Conservation (phyloP, 257 asterid genomes). For the Solanum pinnatisectum region DNA sequence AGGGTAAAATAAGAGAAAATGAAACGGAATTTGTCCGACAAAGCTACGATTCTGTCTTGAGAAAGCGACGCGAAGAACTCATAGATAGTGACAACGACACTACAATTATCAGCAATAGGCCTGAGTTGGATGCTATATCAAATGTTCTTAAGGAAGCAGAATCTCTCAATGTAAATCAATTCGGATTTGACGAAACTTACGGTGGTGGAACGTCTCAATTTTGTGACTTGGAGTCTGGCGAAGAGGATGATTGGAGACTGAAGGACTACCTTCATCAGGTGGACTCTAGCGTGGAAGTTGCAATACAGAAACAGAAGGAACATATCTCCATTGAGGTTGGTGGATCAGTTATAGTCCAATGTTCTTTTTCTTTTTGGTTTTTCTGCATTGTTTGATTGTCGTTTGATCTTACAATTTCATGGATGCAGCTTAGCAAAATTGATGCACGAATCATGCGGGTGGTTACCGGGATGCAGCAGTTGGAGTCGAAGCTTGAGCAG, state of each 20-base stretch:
- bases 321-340: conserved; percentile 80
- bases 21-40: conserved; percentile 32
- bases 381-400: neutral
- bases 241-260: conserved; percentile 74
- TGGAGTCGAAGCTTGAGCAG: conserved; percentile 63
- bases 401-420: conserved; percentile 18
- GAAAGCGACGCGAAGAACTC: conserved; percentile 66
- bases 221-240: conserved; percentile 79
- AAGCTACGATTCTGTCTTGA: conserved; percentile 68
- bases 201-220: conserved; percentile 54
- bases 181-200: conserved; percentile 75
- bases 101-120: conserved; percentile 42
- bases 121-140: conserved; percentile 81
- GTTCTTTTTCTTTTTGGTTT: neutral
- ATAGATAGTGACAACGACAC: conserved; percentile 38
- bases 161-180: conserved; percentile 60
- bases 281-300: conserved; percentile 81
- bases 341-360: neutral
- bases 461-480: conserved; percentile 60
- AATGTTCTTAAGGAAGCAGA: conserved; percentile 86
- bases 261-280: conserved; percentile 73
- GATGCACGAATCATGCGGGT: conserved; percentile 71
- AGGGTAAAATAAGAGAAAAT: conserved; percentile 75
- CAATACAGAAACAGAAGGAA: conserved; percentile 87
- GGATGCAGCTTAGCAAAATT: conserved; percentile 80